These are phyloP conservation scores for Kwoniella sp. DNA, from an alignment of 768 basidiomycete genomes.

Conservation along the genomic window DNA sequence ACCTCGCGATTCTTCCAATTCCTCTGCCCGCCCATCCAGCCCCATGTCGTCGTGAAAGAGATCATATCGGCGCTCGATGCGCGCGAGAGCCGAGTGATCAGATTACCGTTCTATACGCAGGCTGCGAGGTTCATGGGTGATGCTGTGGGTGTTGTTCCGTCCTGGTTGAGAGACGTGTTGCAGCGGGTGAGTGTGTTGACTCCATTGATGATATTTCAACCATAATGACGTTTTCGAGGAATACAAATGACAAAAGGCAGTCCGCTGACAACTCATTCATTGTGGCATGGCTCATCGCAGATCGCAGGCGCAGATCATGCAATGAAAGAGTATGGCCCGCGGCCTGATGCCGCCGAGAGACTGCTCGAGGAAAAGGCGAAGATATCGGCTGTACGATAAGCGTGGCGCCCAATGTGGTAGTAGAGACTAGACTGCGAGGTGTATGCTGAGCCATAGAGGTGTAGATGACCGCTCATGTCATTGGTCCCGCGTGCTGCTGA, in stretches of 20 bases:
- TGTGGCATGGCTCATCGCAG: constrained; percentile 58
- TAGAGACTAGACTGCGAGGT: too few relatives aligned
- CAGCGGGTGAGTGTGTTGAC: constrained; percentile 67
- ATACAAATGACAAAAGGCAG: too few relatives aligned
- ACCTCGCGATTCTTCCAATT: constrained; percentile 65
- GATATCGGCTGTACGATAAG: too few relatives aligned
- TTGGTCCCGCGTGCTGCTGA: too few relatives aligned
- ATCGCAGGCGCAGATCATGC: constrained; percentile 69
- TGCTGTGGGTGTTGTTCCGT: constrained; percentile 41
- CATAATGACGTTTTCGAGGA: too few relatives aligned
- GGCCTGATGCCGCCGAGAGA: constrained; percentile 45
- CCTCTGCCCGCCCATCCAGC: constrained; percentile 72
- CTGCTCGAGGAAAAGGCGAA: constrained; percentile 18
- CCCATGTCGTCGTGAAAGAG: constrained; percentile 74
- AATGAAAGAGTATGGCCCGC: constrained; percentile 60
- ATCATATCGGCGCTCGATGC: constrained; percentile 81
- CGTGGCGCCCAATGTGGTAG: too few relatives aligned
- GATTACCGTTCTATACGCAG: constrained; percentile 62
- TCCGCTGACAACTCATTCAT: background rate
- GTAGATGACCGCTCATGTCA: too few relatives aligned
- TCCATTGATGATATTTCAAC: too few relatives aligned
- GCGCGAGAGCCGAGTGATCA: constrained; percentile 71
- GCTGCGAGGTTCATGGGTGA: constrained; percentile 31
- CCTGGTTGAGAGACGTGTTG: constrained; percentile 62
- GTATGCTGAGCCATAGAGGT: too few relatives aligned